phyloP scores from a whole-genome alignment of 768 basidiomycete species.

The Fibroporia radiculosa region DNA sequence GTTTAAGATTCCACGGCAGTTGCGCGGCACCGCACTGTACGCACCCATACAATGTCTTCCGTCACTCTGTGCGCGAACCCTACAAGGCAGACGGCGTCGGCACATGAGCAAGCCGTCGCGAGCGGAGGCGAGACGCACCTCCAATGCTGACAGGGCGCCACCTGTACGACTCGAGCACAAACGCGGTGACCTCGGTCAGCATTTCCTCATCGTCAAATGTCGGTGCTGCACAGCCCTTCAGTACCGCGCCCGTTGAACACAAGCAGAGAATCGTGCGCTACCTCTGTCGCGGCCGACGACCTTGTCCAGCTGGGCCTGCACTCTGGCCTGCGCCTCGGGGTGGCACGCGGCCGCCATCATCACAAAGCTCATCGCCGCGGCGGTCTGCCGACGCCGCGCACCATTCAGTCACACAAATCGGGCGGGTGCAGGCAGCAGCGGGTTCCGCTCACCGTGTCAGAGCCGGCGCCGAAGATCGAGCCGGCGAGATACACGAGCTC shows the following conservation, averaged over 20 bases:
- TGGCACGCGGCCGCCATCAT: slow-evolving; percentile 31
- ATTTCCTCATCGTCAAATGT: slow-evolving; percentile 30
- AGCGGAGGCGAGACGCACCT: slow-evolving; percentile 14
- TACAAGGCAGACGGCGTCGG: slow-evolving; percentile 16
- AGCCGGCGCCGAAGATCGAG: slow-evolving; percentile 35
- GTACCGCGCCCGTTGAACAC: background rate
- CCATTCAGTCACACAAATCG: background rate
- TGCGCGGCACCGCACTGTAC: slow-evolving; percentile 2
- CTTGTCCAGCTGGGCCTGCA: slow-evolving; percentile 30
- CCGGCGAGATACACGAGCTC: slow-evolving; percentile 34
- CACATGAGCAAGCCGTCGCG: no score
- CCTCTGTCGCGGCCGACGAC: slow-evolving; percentile 28
- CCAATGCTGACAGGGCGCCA: slow-evolving; percentile 33
- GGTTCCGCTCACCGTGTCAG: slow-evolving; percentile 29
- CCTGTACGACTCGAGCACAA: slow-evolving; percentile 32
- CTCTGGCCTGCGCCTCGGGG: slow-evolving; percentile 25
- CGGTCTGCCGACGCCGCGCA: slow-evolving; percentile 17
- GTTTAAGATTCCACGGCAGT: background rate
- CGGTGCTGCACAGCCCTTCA: slow-evolving; percentile 26
- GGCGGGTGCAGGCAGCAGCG: no score
- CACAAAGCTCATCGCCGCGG: slow-evolving; percentile 19
- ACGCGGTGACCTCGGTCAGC: slow-evolving; percentile 32
- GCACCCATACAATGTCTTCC: slow-evolving; percentile 56
- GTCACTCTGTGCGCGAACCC: slow-evolving; percentile 62
- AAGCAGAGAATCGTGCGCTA: slow-evolving; percentile 12